Conservation (phyloP, 768 basidiomycete species). For the Rossbeevera mucosa region DNA sequence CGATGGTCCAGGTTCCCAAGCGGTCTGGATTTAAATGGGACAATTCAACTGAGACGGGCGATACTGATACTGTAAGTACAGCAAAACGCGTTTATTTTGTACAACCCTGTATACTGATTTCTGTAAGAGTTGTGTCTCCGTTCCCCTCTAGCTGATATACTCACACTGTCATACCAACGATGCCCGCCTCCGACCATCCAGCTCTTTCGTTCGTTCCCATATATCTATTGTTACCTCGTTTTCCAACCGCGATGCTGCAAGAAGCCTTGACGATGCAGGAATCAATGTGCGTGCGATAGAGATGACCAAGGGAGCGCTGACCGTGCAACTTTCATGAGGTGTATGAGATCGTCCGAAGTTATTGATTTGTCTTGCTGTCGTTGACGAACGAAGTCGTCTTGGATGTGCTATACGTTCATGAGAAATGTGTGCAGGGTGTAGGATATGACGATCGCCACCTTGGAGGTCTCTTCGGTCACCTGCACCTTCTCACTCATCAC, state of each 20-base stretch:
- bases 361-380: conserved; percentile 36
- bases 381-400: conserved; percentile 63
- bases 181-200: conserved; percentile 46
- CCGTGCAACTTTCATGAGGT: conserved; percentile 67
- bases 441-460: conserved; percentile 36
- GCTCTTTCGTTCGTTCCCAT: conserved; percentile 62
- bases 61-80: too few species aligned
- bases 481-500: conserved; percentile 42
- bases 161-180: conserved; percentile 10
- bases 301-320: conserved; percentile 28
- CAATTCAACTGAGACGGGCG: conserved; percentile 10
- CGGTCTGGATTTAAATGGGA: conserved; percentile 11
- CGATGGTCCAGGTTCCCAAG: background rate
- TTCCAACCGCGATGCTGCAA: conserved; percentile 59
- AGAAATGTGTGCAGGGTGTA: background rate
- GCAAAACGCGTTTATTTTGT: background rate
- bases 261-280: conserved; percentile 39
- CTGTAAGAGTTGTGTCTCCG: background rate
- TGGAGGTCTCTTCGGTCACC: conserved; percentile 52
- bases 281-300: conserved; percentile 1
- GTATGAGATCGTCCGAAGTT: conserved; percentile 60
- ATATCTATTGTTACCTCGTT: conserved; percentile 49
- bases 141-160: background rate
- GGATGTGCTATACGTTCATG: conserved; percentile 52
- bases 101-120: background rate